Evolutionary conservation across 2,329 filamentous ascomycete genomes (phyloP).

Genomic region (Neofusicoccum umdonicola): DNA sequence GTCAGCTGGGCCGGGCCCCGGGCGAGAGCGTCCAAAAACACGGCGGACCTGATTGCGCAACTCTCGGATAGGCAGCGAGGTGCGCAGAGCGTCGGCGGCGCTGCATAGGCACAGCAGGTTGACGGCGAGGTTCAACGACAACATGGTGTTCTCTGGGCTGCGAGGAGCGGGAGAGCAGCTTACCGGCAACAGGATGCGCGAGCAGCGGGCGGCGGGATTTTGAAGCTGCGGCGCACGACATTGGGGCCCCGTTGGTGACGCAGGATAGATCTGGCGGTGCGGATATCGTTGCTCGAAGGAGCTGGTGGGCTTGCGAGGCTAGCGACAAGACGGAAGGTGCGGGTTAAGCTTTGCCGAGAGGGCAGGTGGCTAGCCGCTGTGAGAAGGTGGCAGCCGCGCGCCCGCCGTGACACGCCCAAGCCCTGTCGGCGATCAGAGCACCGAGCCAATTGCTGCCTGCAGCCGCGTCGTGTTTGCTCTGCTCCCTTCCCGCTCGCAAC

Average conservation of each 20-base stretch:
- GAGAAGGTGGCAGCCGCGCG: background rate
- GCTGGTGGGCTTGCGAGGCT: background rate
- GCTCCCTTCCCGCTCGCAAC: no score
- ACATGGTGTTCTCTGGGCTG: background rate
- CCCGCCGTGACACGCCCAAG: background rate
- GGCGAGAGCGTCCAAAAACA: background rate
- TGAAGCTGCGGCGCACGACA: background rate
- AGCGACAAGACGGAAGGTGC: slow-evolving; percentile 4
- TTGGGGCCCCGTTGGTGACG: background rate
- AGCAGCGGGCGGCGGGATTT: background rate
- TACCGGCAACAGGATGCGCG: background rate
- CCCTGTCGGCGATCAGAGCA: no score
- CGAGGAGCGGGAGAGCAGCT: background rate
- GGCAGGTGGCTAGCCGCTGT: background rate
- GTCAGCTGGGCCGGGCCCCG: background rate
- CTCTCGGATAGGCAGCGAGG: background rate
- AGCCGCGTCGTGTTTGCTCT: no score
- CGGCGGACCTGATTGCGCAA: slow-evolving; percentile 10
- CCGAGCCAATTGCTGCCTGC: no score
- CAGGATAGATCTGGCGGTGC: background rate
- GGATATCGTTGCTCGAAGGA: background rate
- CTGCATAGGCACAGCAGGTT: background rate
- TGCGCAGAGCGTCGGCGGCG: background rate
- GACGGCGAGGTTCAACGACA: background rate
- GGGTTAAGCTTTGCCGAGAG: slow-evolving; percentile 6